phyloP scores from a whole-genome alignment of 306 rosid genomes.

The Ormosia emarginata region DNA sequence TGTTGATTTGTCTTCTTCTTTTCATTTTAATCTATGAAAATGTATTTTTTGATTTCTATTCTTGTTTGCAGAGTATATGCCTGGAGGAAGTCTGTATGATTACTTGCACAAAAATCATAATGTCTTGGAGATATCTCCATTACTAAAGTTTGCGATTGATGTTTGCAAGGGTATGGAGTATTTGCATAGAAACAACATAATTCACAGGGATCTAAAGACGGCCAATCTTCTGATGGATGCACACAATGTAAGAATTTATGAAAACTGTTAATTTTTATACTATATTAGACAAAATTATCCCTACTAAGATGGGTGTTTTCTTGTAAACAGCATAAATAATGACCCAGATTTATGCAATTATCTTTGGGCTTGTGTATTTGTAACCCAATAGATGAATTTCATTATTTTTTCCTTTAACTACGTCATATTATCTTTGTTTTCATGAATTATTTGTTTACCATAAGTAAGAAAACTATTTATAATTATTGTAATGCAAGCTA shows the following conservation, averaged over 20 bases:
- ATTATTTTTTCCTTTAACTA: neutral
- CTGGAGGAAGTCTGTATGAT: constrained; percentile 95
- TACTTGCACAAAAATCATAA: constrained; percentile 90
- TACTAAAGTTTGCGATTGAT: constrained; percentile 84
- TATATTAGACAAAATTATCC: neutral
- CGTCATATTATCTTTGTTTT: neutral
- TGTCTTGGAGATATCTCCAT: constrained; percentile 64
- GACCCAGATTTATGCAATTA: neutral
- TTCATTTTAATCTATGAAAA: constrained; percentile 16
- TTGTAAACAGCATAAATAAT: constrained; percentile 1
- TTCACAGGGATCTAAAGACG: constrained; percentile 96
- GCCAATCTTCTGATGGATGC: constrained; percentile 94
- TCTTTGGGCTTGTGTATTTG: neutral
- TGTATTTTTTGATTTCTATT: constrained; percentile 2
- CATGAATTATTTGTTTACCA: neutral
- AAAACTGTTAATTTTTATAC: neutral
- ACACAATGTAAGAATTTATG: constrained; percentile 62
- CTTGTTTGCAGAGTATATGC: constrained; percentile 86
- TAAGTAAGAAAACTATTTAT: neutral
- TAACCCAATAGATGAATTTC: neutral
- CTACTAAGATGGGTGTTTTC: neutral
- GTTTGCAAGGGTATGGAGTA: constrained; percentile 97
- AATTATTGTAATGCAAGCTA: neutral
- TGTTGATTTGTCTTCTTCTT: neutral
- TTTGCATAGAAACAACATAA: constrained; percentile 77